Percentiles rank a stretch among this genome's conserved stretches.
These are phyloP conservation scores for Cercospora sojina DNA, from an alignment of 2,329 filamentous ascomycete species.

Conservation along the genomic window DNA sequence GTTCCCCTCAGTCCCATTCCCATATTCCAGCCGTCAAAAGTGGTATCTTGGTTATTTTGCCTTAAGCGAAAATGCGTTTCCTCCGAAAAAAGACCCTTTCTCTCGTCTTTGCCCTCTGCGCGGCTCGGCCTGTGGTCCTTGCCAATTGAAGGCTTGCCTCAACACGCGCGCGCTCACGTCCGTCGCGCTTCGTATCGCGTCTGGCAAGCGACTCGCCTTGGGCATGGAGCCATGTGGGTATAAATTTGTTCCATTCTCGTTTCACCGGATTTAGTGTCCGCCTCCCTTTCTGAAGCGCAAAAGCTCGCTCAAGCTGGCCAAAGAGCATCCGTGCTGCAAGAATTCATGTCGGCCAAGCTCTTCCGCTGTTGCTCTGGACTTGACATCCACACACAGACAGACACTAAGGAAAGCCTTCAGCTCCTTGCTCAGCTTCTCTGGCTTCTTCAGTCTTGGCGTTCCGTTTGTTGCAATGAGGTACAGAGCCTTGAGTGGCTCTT, in stretches of 20 bases:
- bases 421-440: slow-evolving; percentile 96
- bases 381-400: slow-evolving; percentile 94
- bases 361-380: slow-evolving; percentile 84
- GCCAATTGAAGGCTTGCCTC: background rate
- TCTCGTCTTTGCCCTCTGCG: background rate
- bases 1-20: background rate
- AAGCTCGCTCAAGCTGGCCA: slow-evolving; percentile 79
- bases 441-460: slow-evolving; percentile 94
- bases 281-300: slow-evolving; percentile 79
- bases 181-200: background rate
- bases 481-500: slow-evolving; percentile 93
- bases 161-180: background rate
- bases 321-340: slow-evolving; percentile 83
- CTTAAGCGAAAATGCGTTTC: background rate
- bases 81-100: background rate
- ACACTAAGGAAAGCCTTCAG: slow-evolving; percentile 96
- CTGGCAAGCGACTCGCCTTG: background rate
- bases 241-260: background rate
- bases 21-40: slow-evolving; percentile 13
- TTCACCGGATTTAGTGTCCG: slow-evolving; percentile 39
- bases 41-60: slow-evolving; percentile 15
- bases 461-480: slow-evolving; percentile 98
- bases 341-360: slow-evolving; percentile 93
- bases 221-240: slow-evolving; percentile 1
- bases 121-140: background rate